Base-by-base conservation (phyloP, 345 rosid species). In the Gossypium sturtianum region DNA sequence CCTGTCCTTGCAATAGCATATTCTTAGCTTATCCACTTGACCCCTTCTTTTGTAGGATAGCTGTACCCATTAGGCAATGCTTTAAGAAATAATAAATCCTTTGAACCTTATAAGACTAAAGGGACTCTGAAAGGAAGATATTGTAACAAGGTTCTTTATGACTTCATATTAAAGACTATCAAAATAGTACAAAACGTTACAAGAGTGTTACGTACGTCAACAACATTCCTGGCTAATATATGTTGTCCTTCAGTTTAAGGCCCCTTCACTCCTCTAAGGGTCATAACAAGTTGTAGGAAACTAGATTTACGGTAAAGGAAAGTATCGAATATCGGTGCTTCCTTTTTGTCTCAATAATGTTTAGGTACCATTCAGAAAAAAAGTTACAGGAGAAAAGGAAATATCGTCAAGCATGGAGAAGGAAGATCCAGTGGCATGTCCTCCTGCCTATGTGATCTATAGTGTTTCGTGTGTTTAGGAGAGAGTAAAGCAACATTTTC, bases 401-500 rank as follows among this genome's bases (percentile, higher is more conserved):
- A 78, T 22, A 64, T 45, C 52, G 41, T 62, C 61, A 47, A 67
- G 71, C 70, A 59, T 72, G 49, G n/a, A 38, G 68, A 76, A 76
- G 73, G 81, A 80, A 77, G 67, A 72, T 77, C 74, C 77, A 41
- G 7, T 56, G 77, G 79, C 79, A 79, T 82, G 73, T 79, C 80
- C 79, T 62, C 10, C 7, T 71, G 72, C 70, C n/a, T 58, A 44
- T 51, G 38, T 23, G 25, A 58, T 69, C 23, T 67, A 43, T 43
- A 72, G 70, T 20, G 4, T 45, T 43, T 23, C 16, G 2, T 47
- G 38, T 58, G 66, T 70, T n/a, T 38, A 47, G 47, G 66, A 16
- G 65, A n/a, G 34, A 59, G 9, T 7, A 22, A 66, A 51, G 76
- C 61, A 62, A 58, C 73, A 64, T 49, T 52, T 25, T 71, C 19